phyloP scores from a whole-genome alignment of 176 grass and related monocot species.

The barley (Hordeum vulgare) region MorexV3_pseudomolecules_assembly NC_058522.1:242379709-242380208 shows the following conservation, averaged over 20 bases:
- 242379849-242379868: constrained; percentile 54
- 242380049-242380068: constrained; percentile 30
- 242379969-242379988: constrained; percentile 62
- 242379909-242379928: constrained; percentile 21
- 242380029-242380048: constrained; percentile 32
- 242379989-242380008: constrained; percentile 51
- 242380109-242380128: not conserved
- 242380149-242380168: not conserved
- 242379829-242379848: constrained; percentile 71
- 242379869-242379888: constrained; percentile 40
- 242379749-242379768: not conserved
- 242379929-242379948: constrained; percentile 31
- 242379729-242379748: constrained; percentile 20
- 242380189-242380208: constrained; percentile 71
- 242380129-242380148: not conserved
- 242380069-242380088: too few species aligned
- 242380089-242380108: not conserved
- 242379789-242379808: too few species aligned
- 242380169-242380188: constrained; percentile 59
- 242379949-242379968: constrained; percentile 49
- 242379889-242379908: constrained; percentile 33
- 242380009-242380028: constrained; percentile 49
- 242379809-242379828: not conserved
- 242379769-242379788: too few species aligned
- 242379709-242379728: constrained; percentile 27